phyloP scores from a whole-genome alignment of 257 asterid genomes.

The Rauvolfia tetraphylla region DNA sequence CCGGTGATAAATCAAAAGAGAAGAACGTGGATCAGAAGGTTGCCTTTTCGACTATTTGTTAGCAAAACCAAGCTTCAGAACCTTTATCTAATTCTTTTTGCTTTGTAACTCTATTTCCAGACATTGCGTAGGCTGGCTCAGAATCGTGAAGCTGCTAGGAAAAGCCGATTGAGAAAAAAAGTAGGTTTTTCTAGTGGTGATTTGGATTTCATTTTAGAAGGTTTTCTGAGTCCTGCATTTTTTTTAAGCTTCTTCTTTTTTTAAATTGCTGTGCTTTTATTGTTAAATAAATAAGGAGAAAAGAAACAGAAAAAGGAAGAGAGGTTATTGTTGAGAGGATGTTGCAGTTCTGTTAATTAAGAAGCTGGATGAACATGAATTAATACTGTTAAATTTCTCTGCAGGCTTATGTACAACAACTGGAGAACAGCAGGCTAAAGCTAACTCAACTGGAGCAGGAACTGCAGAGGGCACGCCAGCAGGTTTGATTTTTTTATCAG shows the following conservation, averaged over 20 bases:
- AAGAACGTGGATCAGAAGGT: slow-evolving; percentile 76
- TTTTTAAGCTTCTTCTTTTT: neutral
- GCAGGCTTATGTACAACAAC: slow-evolving; percentile 93
- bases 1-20: slow-evolving; percentile 79
- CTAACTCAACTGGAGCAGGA: slow-evolving; percentile 90
- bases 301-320: neutral
- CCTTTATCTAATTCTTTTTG: slow-evolving; percentile 19
- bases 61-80: slow-evolving; percentile 8
- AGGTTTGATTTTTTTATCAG: slow-evolving; percentile 24
- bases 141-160: slow-evolving; percentile 96
- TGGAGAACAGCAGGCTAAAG: slow-evolving; percentile 92
- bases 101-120: slow-evolving; percentile 37
- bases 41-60: slow-evolving; percentile 10
- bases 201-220: neutral
- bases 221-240: neutral
- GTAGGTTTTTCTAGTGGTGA: slow-evolving; percentile 34
- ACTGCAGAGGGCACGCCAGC: slow-evolving; percentile 82
- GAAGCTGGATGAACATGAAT: neutral
- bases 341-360: neutral
- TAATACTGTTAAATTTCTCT: slow-evolving; percentile 17
- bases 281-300: neutral
- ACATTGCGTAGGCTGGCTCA: slow-evolving; percentile 84
- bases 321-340: neutral
- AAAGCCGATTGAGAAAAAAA: slow-evolving; percentile 87
- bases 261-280: neutral